Evolutionary conservation across 257 asterid genomes (phyloP).

Genomic region (Solanum chiquidenum): DNA sequence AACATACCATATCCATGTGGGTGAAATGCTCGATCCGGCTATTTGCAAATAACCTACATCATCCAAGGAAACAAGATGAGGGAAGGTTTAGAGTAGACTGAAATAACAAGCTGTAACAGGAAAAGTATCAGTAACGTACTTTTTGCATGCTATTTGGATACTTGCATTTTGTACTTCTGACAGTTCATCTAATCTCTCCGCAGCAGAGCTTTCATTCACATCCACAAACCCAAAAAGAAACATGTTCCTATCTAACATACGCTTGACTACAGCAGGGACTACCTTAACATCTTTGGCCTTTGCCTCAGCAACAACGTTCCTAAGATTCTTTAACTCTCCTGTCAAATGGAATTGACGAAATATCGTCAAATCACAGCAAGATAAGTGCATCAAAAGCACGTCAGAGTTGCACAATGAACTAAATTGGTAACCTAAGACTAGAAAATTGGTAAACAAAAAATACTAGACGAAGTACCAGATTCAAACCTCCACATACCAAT

Average conservation of each 20-base stretch:
- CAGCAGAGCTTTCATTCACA: slow-evolving; percentile 46
- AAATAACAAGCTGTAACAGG: neutral
- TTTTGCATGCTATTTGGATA: slow-evolving; percentile 46
- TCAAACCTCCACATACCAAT: neutral
- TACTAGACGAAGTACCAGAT: neutral
- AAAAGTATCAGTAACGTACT: slow-evolving; percentile 26
- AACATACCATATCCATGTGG: slow-evolving; percentile 79
- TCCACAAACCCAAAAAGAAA: slow-evolving; percentile 76
- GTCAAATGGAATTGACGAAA: neutral
- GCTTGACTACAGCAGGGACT: slow-evolving; percentile 46
- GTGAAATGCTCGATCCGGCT: slow-evolving; percentile 57
- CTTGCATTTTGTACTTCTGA: slow-evolving; percentile 54
- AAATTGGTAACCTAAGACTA: neutral
- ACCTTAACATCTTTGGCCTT: slow-evolving; percentile 37
- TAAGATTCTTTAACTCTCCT: slow-evolving; percentile 62
- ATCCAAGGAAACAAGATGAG: neutral
- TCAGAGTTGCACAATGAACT: neutral
- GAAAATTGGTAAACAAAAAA: neutral
- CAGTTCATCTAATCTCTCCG: slow-evolving; percentile 61
- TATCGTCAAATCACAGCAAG: neutral
- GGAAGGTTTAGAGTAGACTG: neutral
- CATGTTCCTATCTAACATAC: slow-evolving; percentile 58
- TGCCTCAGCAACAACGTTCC: slow-evolving; percentile 38
- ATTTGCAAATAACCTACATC: slow-evolving; percentile 50
- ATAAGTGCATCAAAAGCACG: neutral